These are phyloP conservation scores for Panicum virgatum DNA, from an alignment of 202 grass and related monocot species.

Conservation along the genomic window DNA sequence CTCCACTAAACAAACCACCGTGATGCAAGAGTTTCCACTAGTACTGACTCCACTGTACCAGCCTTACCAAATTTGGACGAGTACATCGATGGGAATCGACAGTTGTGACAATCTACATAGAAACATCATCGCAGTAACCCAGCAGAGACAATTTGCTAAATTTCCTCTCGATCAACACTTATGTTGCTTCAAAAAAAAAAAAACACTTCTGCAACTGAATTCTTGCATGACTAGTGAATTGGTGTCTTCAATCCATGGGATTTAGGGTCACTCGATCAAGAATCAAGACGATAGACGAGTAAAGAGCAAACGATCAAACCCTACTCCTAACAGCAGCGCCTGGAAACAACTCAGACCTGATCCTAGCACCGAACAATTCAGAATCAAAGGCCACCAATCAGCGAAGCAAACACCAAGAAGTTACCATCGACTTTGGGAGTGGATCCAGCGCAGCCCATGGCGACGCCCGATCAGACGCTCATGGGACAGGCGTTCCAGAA, in stretches of 20 bases:
- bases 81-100: neutral
- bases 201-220: neutral
- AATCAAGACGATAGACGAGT: neutral
- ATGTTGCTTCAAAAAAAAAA: too few relatives aligned
- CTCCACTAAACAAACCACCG: neutral
- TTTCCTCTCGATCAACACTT: neutral
- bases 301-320: neutral
- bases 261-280: neutral
- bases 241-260: neutral
- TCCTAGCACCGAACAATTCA: neutral
- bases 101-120: too few relatives aligned
- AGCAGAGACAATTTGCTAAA: neutral
- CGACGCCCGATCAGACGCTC: slow-evolving; percentile 37
- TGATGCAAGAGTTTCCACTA: slow-evolving; percentile 1
- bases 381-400: neutral
- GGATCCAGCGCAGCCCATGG: slow-evolving; percentile 88
- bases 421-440: slow-evolving; percentile 61
- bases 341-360: neutral
- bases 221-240: neutral
- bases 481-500: slow-evolving; percentile 28
- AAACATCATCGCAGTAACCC: neutral
- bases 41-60: slow-evolving; percentile 9
- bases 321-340: neutral
- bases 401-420: neutral
- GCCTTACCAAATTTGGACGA: neutral